A percentile compares a stretch with the other conserved stretches of the same genome.
phyloP scores from a whole-genome alignment of 1,284 basidiomycete genomes.

The Neolentinus lepideus region DNA sequence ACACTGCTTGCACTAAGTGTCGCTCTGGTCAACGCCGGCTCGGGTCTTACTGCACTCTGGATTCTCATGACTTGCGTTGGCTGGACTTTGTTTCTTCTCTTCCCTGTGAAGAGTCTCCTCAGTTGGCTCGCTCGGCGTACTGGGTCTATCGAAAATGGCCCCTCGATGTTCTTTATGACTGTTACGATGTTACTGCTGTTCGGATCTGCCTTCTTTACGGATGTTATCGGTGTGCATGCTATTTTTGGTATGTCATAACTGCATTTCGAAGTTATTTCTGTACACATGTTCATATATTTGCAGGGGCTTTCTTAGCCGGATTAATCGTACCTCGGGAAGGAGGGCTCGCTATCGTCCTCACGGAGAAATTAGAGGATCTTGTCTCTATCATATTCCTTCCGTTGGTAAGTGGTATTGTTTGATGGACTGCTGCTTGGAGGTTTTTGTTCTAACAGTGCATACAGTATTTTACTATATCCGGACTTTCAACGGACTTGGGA shows the following conservation, averaged over 20 bases:
- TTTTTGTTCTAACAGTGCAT: conserved; percentile 2
- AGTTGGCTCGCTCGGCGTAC: conserved; percentile 72
- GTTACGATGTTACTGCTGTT: conserved; percentile 55
- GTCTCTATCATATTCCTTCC: conserved; percentile 56
- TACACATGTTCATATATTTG: conserved; percentile 12
- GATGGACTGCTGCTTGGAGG: no score
- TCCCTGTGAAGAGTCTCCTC: conserved; percentile 59
- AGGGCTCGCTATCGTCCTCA: conserved; percentile 52
- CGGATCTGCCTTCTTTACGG: conserved; percentile 60
- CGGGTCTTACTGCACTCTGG: conserved; percentile 72
- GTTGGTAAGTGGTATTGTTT: conserved; percentile 40
- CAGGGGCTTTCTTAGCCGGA: conserved; percentile 58
- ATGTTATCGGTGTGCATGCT: conserved; percentile 89
- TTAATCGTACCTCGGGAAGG: conserved; percentile 59
- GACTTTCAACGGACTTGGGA: conserved; percentile 63
- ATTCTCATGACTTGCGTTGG: conserved; percentile 78
- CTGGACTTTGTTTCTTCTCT: conserved; percentile 76
- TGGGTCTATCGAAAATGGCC: conserved; percentile 73
- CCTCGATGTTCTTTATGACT: conserved; percentile 63
- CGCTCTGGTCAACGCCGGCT: conserved; percentile 81
- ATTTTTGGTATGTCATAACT: conserved; percentile 57
- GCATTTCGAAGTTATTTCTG: conserved; percentile 12
- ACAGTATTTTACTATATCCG: conserved; percentile 58
- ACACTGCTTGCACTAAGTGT: conserved; percentile 77
- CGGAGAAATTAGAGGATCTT: conserved; percentile 64